Evolutionary conservation across 805 yeast species (phyloP), one percentile per base, ranked within the genome.

Genomic region (Cyberlindnera subsufficiens): DNA sequence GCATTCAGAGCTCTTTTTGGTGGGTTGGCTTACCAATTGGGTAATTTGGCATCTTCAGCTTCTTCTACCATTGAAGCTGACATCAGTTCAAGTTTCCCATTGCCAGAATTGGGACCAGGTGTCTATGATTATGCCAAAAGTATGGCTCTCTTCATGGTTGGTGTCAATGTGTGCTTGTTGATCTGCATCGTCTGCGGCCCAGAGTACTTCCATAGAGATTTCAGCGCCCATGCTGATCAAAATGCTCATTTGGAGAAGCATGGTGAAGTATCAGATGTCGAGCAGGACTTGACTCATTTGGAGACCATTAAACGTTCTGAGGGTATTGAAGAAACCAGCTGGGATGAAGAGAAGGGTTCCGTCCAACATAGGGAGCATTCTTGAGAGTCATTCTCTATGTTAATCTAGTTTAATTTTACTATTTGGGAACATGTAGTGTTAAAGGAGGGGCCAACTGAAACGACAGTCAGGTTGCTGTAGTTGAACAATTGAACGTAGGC

Each of bases 61-160:
- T 75, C 85, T 3, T 72, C 83, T 16, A 82, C 90, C 6, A 82
- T 82, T 47, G 87, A 82, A 60, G 67, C 86, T 3, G 66, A 41
- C 13, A 55, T 55, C n/a, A 50, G 53, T 31, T 43, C 43, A 11
- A 35, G 43, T 6, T 55, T 52, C 48, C 59, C 59, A 40, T 19
- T 55, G 30, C 46, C 50, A 34, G 45, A 43, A 3, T 15, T 38
- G 20, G 41, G 47, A 7, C 41, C 42, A n/a, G 69, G 61, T 19
- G 52, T 51, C 20, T 76, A 70, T 55, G 71, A 83, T 57, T 84
- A 83, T 60, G 83, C 82, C n/a, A 75, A 73, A 52, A 86, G 80
- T 39, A 81, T 82, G 87, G 72, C 80, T 30, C 77, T 80, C 39
- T 77, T 82, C 56, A 77, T 78, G 71, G 85, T 81, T 20, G 76